A percentile compares a stretch with the other conserved stretches of the same genome.
Conservation (phyloP, 75 land plant genomes). For the Gnetum montanum region DNA sequence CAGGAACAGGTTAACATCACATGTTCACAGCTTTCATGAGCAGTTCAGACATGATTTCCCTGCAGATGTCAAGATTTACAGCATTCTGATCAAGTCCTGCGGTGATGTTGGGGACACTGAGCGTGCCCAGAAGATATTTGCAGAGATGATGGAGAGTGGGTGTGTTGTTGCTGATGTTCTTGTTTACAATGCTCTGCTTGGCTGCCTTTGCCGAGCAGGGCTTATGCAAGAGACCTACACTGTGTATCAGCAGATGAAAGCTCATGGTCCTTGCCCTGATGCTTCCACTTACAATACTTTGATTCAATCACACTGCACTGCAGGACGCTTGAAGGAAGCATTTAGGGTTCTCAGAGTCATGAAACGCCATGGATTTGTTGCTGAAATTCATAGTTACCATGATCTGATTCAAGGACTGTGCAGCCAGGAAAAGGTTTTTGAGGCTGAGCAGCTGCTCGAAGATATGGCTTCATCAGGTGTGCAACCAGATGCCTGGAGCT, state of each 20-base stretch:
- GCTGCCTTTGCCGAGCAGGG: slow-evolving; percentile 30
- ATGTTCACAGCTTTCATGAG: slow-evolving; percentile 38
- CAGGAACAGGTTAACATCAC: slow-evolving; percentile 14
- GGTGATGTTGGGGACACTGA: slow-evolving; percentile 22
- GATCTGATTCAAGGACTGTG: slow-evolving; percentile 41
- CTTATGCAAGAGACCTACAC: slow-evolving; percentile 31
- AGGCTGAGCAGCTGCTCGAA: slow-evolving; percentile 44
- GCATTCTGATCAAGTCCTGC: slow-evolving; percentile 44
- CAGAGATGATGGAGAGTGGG: slow-evolving; percentile 41
- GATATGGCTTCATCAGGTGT: slow-evolving; percentile 44
- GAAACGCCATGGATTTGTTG: slow-evolving; percentile 28
- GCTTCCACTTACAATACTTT: slow-evolving; percentile 48
- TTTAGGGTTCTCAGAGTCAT: slow-evolving; percentile 37
- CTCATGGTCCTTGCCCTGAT: slow-evolving; percentile 31
- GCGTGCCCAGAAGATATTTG: slow-evolving; percentile 31
- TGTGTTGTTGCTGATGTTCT: slow-evolving; percentile 11
- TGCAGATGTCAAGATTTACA: slow-evolving; percentile 29
- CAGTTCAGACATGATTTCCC: slow-evolving; percentile 13
- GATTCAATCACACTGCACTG: slow-evolving; percentile 37
- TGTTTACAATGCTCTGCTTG: slow-evolving; percentile 38
- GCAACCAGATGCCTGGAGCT: slow-evolving; percentile 44
- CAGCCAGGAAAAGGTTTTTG: slow-evolving; percentile 29
- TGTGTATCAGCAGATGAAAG: slow-evolving; percentile 27
- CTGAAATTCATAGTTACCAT: slow-evolving; percentile 44
- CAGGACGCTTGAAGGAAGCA: slow-evolving; percentile 26